phyloP scores from a whole-genome alignment of 1,284 basidiomycete genomes.

The Rhizoctonia solani region DNA sequence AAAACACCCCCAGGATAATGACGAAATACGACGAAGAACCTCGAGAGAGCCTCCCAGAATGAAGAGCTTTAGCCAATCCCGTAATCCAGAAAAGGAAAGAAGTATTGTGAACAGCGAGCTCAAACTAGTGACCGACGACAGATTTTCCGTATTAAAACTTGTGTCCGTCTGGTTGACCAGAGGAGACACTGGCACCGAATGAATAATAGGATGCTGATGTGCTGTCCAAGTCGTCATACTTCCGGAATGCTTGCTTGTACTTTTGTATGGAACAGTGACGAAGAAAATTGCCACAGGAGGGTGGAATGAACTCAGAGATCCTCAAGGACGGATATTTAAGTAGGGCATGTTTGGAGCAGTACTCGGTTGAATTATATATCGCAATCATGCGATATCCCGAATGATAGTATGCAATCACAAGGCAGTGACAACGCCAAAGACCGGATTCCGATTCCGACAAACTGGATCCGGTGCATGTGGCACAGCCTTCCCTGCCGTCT shows the following conservation, averaged over 20 bases:
- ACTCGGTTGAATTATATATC: too few species aligned
- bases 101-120: constrained; percentile 49
- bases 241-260: too few species aligned
- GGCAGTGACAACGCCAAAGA: too few species aligned
- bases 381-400: too few species aligned
- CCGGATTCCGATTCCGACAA: neutral
- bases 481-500: neutral
- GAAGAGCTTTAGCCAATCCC: constrained; percentile 66
- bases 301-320: too few species aligned
- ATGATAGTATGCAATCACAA: too few species aligned
- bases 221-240: constrained; percentile 4
- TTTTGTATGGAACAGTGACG: too few species aligned
- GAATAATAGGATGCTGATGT: constrained; percentile 3
- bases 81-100: constrained; percentile 53
- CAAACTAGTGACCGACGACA: constrained; percentile 10
- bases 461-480: neutral
- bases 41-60: constrained; percentile 65
- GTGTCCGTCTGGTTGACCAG: neutral
- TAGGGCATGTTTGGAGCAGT: too few species aligned
- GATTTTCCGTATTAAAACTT: neutral
- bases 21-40: constrained; percentile 54
- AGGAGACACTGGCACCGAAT: neutral
- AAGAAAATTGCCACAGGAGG: neutral
- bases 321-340: too few species aligned
- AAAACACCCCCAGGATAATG: constrained; percentile 51